Base-by-base conservation (phyloP, 805 yeast species). In the Metschnikowia vanudenii region DNA sequence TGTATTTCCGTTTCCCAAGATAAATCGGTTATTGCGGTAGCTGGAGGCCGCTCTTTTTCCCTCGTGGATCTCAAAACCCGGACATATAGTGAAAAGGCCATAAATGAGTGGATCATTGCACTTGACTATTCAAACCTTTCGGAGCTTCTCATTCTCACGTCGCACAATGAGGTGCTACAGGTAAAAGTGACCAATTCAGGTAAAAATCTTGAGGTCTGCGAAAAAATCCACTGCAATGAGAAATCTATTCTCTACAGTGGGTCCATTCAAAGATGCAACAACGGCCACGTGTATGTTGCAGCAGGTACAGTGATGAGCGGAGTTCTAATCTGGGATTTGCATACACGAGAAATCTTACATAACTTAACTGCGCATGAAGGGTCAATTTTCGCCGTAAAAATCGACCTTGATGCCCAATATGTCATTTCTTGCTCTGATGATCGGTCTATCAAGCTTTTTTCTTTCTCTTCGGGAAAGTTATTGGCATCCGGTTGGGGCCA, bases 291-390 rank as follows among this genome's bases (percentile, higher is more conserved):
- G 0, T 61, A 77, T 4, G 74, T 89, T 12, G 89, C 89, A 22
- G 91, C 97, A 0, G 99, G 99, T 19, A 92, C 99, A 0, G 97
- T 92, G 2, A 82, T 91, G 83, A 84, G 84, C 39, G 96, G 97
- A 12, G 82, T 88, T 1, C 68, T 87, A 3, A 69, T 90, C 1
- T 92, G 98, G 98, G 81, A 81, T 39, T 58, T 81, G 19, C 62
- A 63, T 32, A 60, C 68, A 5, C 52, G 66, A 1, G 37, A 68
- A 26, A 68, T 84, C 8, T 19, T 80, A 2, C 80, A 82, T 55
- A 76, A 75, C 31, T 69, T 92, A 42, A 75, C 76, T 0, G 85
- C 84, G 0, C 99, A 94, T 67, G 90, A 85, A 62, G 99, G 99
- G 2, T 87, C 97, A 0, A 90, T 92, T 24, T 92, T 94, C 65